These are phyloP conservation scores for Cryptococcus jaspeensis DNA, from an alignment of 1,284 basidiomycete genomes.

Conservation along the genomic window DNA sequence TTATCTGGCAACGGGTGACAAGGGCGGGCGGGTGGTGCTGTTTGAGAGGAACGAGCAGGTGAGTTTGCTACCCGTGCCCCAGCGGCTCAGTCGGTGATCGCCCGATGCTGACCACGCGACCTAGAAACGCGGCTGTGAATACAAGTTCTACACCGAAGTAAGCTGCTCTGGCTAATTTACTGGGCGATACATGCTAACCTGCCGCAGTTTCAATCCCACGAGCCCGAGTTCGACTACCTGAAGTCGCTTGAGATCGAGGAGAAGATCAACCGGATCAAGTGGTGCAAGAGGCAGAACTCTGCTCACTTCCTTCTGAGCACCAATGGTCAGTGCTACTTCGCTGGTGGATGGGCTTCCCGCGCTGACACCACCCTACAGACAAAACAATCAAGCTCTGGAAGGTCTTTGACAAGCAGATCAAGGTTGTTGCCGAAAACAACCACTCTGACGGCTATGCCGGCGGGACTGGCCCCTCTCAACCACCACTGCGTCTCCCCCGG, in stretches of 20 bases:
- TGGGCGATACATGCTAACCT: not conserved
- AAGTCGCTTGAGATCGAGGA: slow-evolving; percentile 99
- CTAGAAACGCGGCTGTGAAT: slow-evolving; percentile 99
- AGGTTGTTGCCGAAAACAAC: slow-evolving; percentile 96
- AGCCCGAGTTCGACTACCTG: slow-evolving; percentile 99
- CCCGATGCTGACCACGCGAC: slow-evolving; percentile 1
- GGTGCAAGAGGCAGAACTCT: slow-evolving; percentile 97
- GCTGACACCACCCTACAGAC: slow-evolving; percentile 59
- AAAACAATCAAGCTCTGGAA: slow-evolving; percentile 99
- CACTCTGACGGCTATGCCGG: slow-evolving; percentile 69
- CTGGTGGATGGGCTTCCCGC: not conserved
- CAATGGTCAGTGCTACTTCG: slow-evolving; percentile 65
- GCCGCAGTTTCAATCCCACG: slow-evolving; percentile 82
- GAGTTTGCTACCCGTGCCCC: slow-evolving; percentile 48
- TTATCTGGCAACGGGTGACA: slow-evolving; percentile 99
- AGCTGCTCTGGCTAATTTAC: slow-evolving; percentile 6
- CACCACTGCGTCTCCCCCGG: slow-evolving; percentile 73
- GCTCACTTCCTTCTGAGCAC: slow-evolving; percentile 97
- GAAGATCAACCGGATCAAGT: slow-evolving; percentile 99
- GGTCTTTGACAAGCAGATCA: slow-evolving; percentile 96
- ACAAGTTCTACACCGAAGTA: slow-evolving; percentile 98
- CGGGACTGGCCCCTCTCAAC: slow-evolving; percentile 58
- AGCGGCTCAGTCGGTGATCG: not conserved
- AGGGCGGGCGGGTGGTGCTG: slow-evolving; percentile 96
- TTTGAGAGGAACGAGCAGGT: slow-evolving; percentile 98